Base-by-base conservation (phyloP, 176 grass and related monocot genomes). In the Coix lacrymajobi region DNA sequence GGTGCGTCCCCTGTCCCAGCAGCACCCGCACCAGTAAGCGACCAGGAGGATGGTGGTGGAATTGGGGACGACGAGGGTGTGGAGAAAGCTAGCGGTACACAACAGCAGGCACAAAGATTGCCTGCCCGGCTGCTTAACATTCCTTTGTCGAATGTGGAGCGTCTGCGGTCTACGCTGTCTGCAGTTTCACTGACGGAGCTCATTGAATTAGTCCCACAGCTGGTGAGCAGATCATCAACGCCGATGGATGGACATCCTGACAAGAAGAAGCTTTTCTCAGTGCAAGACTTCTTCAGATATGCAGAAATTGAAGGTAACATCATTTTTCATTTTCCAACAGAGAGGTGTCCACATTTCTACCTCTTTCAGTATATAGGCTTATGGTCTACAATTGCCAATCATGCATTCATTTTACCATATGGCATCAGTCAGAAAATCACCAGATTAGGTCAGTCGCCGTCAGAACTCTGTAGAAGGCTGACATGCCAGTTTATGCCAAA, bases 181-280 rank as follows among this genome's bases (percentile, higher is more conserved):
- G 69, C 92, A 2, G 92, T 95, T 69, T 95, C 91, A 7, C 71
- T 98, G 46, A 79, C 87, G 0, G 91, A 98, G 76, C 66, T 98
- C 69, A 87, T 93, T 16, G 92, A 95, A 34, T 95, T 90, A 29
- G 73, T 98, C 39, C 92, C 96, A 1, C 89, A 95, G 43, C 76
- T 95, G 31, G 89, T 90, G 24, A 85, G 78, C 40, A 98, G 83
- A 85, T 92, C 91, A 20, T 82, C 63, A 5, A 36, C 82, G 44
- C 54, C 83, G 6, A 5, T 65, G 3, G 76, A 94, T 34, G 91
- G 66, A 11, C 91, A 98, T 86, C 96, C 96, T 6, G 91, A 98
- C 83, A 98, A 95, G 87, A 98, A 93, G 87, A 98, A 98, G 63
- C 82, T 98, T 65, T 95, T 98, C 87, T 98, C 96, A 6, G 92